phyloP scores from a whole-genome alignment of 73 alveolate species.

The Uronychia setigera region DNA sequence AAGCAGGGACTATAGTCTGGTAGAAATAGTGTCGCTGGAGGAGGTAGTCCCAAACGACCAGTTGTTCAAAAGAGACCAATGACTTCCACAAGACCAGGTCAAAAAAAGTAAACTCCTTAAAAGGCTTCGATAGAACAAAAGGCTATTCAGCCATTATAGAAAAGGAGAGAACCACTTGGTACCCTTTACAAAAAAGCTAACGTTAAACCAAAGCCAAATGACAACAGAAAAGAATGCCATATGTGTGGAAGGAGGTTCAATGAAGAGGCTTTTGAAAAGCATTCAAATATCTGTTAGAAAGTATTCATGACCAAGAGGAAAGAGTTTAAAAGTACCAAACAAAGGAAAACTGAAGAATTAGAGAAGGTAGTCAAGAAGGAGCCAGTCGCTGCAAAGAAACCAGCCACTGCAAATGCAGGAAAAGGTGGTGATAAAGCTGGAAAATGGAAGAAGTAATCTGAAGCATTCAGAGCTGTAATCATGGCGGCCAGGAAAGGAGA shows the following conservation, averaged over 20 bases:
- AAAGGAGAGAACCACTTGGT: background rate
- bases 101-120: background rate
- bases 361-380: background rate
- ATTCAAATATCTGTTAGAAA: background rate
- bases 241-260: background rate
- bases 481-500: slow-evolving; percentile 12
- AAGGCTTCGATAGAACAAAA: background rate
- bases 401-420: background rate
- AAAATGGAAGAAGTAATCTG: background rate
- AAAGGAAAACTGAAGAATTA: background rate
- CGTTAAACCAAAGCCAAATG: slow-evolving; percentile 13
- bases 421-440: background rate
- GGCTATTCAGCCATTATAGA: background rate
- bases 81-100: background rate
- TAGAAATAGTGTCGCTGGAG: background rate
- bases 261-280: slow-evolving; percentile 16
- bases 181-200: background rate
- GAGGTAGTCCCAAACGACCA: background rate
- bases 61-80: background rate
- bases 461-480: slow-evolving; percentile 5
- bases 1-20: too few species aligned
- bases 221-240: background rate
- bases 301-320: slow-evolving; percentile 8
- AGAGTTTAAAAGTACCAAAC: background rate
- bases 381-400: background rate